Evolutionary conservation across 495 filamentous ascomycete species (phyloP).

Genomic region (Penicillium macrosclerotiorum): DNA sequence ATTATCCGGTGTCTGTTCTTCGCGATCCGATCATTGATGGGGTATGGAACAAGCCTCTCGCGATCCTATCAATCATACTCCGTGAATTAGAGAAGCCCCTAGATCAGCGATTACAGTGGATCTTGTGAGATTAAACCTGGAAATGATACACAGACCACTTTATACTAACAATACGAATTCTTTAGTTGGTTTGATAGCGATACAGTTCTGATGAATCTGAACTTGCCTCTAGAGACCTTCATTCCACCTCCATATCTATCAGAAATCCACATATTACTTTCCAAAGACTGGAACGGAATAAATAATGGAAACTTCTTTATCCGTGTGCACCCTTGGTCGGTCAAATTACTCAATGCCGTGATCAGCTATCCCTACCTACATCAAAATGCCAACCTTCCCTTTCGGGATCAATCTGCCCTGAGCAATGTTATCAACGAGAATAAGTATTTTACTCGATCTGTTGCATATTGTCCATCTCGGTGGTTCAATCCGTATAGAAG

Average conservation of each 20-base stretch:
- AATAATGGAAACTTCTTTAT: constrained; percentile 57
- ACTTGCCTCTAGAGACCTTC: constrained; percentile 51
- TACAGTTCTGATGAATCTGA: constrained; percentile 51
- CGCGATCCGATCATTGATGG: constrained; percentile 14
- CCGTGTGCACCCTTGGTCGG: constrained; percentile 47
- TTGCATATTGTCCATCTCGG: constrained; percentile 3
- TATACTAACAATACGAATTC: too few species aligned
- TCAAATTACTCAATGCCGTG: constrained; percentile 45
- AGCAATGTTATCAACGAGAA: constrained; percentile 25
- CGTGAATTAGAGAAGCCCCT: constrained; percentile 50
- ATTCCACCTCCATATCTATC: constrained; percentile 46
- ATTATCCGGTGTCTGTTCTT: constrained; percentile 17
- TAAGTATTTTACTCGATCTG: constrained; percentile 14
- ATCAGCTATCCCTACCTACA: constrained; percentile 43
- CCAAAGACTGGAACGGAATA: constrained; percentile 53
- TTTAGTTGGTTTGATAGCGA: constrained; percentile 55
- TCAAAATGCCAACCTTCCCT: constrained; percentile 32
- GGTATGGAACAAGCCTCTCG: constrained; percentile 49
- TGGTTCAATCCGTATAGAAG: constrained; percentile 15
- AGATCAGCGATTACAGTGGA: constrained; percentile 47
- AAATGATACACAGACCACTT: not conserved
- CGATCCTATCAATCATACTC: constrained; percentile 44
- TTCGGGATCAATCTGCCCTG: constrained; percentile 38
- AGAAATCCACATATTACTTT: constrained; percentile 45
- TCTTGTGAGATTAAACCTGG: constrained; percentile 34